Base-by-base conservation (phyloP, 2,329 filamentous ascomycete species). In the Penicillium sp. region DNA sequence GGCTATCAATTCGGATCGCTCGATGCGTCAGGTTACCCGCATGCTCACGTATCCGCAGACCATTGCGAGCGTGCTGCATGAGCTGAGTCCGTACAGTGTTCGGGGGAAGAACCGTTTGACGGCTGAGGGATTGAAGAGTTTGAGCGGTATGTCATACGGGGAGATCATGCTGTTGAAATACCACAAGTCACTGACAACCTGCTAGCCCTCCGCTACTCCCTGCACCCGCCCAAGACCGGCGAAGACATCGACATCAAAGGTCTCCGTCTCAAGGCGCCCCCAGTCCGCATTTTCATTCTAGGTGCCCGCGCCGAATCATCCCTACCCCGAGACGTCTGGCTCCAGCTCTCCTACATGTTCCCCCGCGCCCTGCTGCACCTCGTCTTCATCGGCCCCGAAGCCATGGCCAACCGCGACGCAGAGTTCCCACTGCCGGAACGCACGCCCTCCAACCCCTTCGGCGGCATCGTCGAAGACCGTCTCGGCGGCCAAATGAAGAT, bases 261-360 rank as follows among this genome's bases (percentile, higher is more conserved):
- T 58, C 83, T 98, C 44, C 88, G 91, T 35, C 87, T 92, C 37
- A 90, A 91, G 64, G 89, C 94, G 13, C 95, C 95, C 2, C 90
- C 95, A 0, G 89, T 98, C 50, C 89, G 95, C 55, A 82, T 99
- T 63, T 99, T 99, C 76, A 87, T 98, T 50, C 85, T 99, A 3
- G 95, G 95, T 55, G 95, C 95, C 31, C 91, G 95, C 51, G 96
- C 95, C n/a, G 95, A 99, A 77, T 98, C 95, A 4, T 98, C 93
- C 19, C 85, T 99, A 3, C 95, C 95, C 4, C 89, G 96, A 63
- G 88, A 96, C 70, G 90, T 93, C 53, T 99, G 96, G 95, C 83
- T 94, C 31, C 95, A 99, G 75, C 82, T 99, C 55, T 87, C 91
- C n/a, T 89, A 96, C 77, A 86, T 99, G 64, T 99, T 99, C 81